Evolutionary conservation across 2,329 filamentous ascomycete genomes (phyloP).

Genomic region (Calonectria fujianensis): DNA sequence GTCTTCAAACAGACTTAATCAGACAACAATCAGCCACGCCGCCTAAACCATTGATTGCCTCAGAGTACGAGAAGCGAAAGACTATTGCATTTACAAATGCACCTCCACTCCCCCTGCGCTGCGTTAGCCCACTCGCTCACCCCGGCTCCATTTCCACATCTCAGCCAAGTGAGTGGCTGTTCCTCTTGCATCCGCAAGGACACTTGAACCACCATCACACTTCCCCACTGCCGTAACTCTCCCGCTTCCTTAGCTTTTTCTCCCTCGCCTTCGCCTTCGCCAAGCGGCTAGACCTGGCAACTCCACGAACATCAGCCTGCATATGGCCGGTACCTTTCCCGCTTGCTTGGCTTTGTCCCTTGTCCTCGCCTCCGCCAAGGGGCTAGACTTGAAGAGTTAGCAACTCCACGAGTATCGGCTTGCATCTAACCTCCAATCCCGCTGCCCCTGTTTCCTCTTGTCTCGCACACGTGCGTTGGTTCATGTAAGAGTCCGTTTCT

Average conservation of each 20-base stretch:
- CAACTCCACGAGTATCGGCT: background rate
- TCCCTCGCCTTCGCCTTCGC: slow-evolving; percentile 20
- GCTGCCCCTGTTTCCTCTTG: slow-evolving; percentile 26
- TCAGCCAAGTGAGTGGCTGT: background rate
- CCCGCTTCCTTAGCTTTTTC: background rate
- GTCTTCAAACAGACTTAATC: slow-evolving; percentile 37
- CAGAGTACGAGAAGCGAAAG: slow-evolving; percentile 2
- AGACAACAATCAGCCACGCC: slow-evolving; percentile 44
- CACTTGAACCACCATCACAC: background rate
- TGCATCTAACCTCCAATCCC: background rate
- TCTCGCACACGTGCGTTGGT: slow-evolving; percentile 20
- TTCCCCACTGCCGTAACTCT: background rate
- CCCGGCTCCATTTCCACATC: slow-evolving; percentile 13
- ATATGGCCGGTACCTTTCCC: background rate
- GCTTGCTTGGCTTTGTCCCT: background rate
- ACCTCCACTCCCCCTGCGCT: slow-evolving; percentile 14
- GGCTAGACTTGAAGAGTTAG: background rate
- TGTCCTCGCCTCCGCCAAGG: slow-evolving; percentile 22
- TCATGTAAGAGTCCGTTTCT: slow-evolving; percentile 32
- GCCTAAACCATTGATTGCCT: slow-evolving; percentile 19
- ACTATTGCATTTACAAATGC: background rate
- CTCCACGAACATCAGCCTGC: background rate
- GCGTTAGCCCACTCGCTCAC: background rate
- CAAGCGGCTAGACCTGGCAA: slow-evolving; percentile 1
- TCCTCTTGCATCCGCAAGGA: slow-evolving; percentile 1